Evolutionary conservation across 768 basidiomycete species (phyloP).

Genomic region (Coprinellus micaceus): DNA sequence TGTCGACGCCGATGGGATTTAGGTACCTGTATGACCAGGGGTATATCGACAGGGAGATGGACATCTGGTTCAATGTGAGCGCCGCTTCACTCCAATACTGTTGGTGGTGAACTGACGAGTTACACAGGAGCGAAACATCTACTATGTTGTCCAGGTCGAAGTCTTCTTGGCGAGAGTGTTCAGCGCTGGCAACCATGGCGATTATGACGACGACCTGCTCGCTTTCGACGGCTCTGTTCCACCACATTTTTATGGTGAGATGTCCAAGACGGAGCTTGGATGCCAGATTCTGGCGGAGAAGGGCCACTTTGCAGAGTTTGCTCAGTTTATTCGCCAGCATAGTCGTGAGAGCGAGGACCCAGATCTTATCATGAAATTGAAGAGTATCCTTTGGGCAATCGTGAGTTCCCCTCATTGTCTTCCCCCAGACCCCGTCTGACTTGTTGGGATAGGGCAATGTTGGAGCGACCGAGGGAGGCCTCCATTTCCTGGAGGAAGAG

Average conservation of each 20-base stretch:
- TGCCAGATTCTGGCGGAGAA: slow-evolving; percentile 88
- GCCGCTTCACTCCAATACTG: neutral
- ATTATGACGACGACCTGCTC: slow-evolving; percentile 65
- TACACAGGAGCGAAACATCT: slow-evolving; percentile 82
- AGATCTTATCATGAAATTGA: slow-evolving; percentile 83
- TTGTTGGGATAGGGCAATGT: slow-evolving; percentile 73
- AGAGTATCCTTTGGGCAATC: slow-evolving; percentile 95
- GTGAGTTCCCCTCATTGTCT: slow-evolving; percentile 47
- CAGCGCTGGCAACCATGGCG: slow-evolving; percentile 47
- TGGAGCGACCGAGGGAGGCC: slow-evolving; percentile 83
- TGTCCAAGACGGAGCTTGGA: slow-evolving; percentile 94
- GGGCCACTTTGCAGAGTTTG: slow-evolving; percentile 88
- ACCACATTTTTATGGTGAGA: slow-evolving; percentile 95
- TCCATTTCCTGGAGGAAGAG: slow-evolving; percentile 94
- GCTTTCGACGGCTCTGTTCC: slow-evolving; percentile 85
- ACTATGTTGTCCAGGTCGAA: slow-evolving; percentile 92
- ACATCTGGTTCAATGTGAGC: slow-evolving; percentile 91
- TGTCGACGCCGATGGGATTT: slow-evolving; percentile 92
- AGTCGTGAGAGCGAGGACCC: slow-evolving; percentile 79
- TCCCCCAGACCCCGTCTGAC: neutral
- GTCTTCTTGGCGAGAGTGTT: slow-evolving; percentile 84
- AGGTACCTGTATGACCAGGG: slow-evolving; percentile 86
- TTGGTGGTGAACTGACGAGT: neutral
- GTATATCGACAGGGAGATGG: slow-evolving; percentile 94
- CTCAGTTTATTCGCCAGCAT: slow-evolving; percentile 85